A percentile compares a stretch with the other conserved stretches of the same genome.
Evolutionary conservation across 768 basidiomycete species (phyloP).

Genomic region (Mrakia gelida): DNA sequence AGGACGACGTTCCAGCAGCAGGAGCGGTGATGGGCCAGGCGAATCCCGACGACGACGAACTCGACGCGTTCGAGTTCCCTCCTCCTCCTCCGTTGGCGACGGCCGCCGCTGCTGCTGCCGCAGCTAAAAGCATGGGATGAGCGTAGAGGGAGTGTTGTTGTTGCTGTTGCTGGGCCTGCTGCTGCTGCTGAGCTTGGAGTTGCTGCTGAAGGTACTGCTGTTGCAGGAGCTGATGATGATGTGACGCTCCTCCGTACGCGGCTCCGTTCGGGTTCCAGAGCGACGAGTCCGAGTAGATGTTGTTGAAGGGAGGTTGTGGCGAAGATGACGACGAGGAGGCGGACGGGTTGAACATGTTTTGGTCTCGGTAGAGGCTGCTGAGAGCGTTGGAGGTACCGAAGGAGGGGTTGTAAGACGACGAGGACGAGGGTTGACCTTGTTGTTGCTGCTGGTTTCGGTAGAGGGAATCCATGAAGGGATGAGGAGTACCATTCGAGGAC

Average conservation of each 20-base stretch:
- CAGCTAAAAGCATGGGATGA: constrained; percentile 4
- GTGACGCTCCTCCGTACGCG: neutral
- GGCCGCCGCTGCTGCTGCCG: constrained; percentile 2
- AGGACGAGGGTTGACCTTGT: neutral
- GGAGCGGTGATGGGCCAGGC: neutral
- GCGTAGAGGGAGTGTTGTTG: constrained; percentile 4
- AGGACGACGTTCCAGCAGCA: too few species aligned
- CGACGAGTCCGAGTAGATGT: neutral
- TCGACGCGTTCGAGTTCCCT: neutral
- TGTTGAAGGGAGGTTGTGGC: neutral
- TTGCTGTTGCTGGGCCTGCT: neutral
- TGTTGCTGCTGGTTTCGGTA: neutral
- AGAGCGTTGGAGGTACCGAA: neutral
- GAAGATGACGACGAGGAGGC: neutral
- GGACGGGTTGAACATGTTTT: neutral
- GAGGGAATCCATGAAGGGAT: neutral
- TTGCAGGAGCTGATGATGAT: constrained; percentile 1
- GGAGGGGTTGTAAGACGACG: neutral
- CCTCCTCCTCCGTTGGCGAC: neutral
- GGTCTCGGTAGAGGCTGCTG: neutral
- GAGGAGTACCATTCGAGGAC: neutral
- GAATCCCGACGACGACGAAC: neutral
- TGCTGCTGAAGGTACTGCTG: constrained; percentile 14
- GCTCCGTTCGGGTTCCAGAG: constrained; percentile 10
- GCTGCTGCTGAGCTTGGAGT: neutral